Percentiles rank a stretch among this genome's conserved stretches.
Evolutionary conservation across 2,329 filamentous ascomycete species (phyloP).

Genomic region (Botrytis hyacinthi): DNA sequence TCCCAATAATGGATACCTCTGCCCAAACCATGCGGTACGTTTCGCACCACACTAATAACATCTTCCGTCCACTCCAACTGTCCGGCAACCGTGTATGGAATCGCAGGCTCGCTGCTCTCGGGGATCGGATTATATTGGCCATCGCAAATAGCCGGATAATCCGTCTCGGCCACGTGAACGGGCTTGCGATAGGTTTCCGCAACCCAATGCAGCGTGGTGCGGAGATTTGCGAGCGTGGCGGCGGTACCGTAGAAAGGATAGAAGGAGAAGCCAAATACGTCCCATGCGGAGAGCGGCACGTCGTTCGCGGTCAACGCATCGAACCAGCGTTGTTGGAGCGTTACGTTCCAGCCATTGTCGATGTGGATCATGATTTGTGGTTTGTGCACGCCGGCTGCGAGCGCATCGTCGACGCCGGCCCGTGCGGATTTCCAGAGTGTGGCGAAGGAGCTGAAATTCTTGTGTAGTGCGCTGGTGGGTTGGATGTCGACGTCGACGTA

Average conservation of each 20-base stretch:
- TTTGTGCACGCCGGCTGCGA: conserved; percentile 44
- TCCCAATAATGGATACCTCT: conserved; percentile 67
- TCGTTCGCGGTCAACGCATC: conserved; percentile 58
- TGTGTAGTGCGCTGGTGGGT: conserved; percentile 36
- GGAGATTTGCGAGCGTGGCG: conserved; percentile 58
- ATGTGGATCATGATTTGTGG: conserved; percentile 73
- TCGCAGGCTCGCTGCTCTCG: conserved; percentile 42
- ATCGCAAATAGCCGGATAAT: conserved; percentile 67
- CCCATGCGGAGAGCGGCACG: conserved; percentile 58
- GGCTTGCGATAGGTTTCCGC: conserved; percentile 61
- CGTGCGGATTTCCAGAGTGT: conserved; percentile 57
- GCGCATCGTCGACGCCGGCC: conserved; percentile 62
- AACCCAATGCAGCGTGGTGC: conserved; percentile 55
- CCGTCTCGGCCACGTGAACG: conserved; percentile 64
- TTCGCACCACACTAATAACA: conserved; percentile 55
- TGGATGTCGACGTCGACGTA: conserved; percentile 45
- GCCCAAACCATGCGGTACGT: conserved; percentile 54
- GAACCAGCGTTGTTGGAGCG: conserved; percentile 59
- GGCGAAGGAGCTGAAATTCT: conserved; percentile 58
- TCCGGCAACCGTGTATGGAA: conserved; percentile 61
- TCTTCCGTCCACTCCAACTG: conserved; percentile 60
- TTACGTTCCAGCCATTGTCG: conserved; percentile 70
- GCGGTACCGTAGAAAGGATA: conserved; percentile 67
- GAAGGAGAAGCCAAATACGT: conserved; percentile 69
- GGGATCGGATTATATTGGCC: conserved; percentile 46